Percentiles rank a stretch among this genome's conserved stretches.
Conservation (phyloP, 306 rosid genomes). For the Fragaria vesca region DNA sequence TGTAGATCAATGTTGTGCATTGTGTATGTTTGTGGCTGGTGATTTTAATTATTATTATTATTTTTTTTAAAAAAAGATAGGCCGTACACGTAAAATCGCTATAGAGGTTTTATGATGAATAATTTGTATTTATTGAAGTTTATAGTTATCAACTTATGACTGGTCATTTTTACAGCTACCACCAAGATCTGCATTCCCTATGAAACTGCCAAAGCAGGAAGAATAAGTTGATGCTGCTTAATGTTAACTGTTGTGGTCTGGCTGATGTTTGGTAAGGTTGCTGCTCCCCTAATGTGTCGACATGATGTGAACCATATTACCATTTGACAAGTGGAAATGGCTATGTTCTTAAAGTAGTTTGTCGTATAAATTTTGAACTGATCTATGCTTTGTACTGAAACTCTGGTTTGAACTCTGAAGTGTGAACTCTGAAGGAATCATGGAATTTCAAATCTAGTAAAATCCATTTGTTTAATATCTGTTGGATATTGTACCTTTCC, state of each 20-base stretch:
- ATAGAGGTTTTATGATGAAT: not conserved
- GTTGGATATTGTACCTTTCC: not conserved
- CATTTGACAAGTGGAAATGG: not conserved
- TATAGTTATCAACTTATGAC: not conserved
- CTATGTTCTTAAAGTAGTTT: not conserved
- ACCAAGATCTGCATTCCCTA: not conserved
- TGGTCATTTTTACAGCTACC: constrained; percentile 9
- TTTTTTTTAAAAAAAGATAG: not conserved
- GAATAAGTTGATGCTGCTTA: constrained; percentile 4
- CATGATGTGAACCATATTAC: not conserved
- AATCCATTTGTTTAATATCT: not conserved
- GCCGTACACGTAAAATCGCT: not conserved
- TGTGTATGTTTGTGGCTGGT: not conserved
- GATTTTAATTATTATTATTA: too few species aligned
- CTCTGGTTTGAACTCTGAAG: not conserved
- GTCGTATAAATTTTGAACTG: not conserved
- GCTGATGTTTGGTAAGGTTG: not conserved
- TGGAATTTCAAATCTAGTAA: not conserved
- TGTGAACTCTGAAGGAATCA: not conserved
- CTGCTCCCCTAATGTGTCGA: constrained; percentile 14
- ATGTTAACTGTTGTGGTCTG: not conserved
- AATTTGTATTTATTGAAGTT: not conserved
- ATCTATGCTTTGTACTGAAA: not conserved
- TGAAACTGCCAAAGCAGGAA: constrained; percentile 17
- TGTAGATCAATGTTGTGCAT: not conserved